Conservation (phyloP, 2,329 filamentous ascomycete species). For the Arachnopeziza araneosa region DNA sequence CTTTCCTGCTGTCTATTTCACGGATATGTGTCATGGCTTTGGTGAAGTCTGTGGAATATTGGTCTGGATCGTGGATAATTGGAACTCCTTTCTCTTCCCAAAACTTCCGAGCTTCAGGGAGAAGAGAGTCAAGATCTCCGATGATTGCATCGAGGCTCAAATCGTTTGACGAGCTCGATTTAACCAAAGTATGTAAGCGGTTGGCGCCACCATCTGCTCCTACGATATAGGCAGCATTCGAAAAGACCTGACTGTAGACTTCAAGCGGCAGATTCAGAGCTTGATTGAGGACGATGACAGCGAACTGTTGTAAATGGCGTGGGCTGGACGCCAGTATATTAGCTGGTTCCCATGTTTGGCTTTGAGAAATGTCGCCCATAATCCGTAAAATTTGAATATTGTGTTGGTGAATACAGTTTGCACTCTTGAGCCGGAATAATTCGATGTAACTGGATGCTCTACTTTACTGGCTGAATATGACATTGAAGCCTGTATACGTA, state of each 20-base stretch:
- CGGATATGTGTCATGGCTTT: slow-evolving; percentile 68
- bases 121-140: slow-evolving; percentile 86
- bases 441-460: not conserved
- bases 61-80: slow-evolving; percentile 68
- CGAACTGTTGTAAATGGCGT: slow-evolving; percentile 28
- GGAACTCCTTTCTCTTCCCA: slow-evolving; percentile 42
- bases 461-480: not conserved
- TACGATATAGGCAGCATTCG: slow-evolving; percentile 54
- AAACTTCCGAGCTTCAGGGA: slow-evolving; percentile 49
- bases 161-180: slow-evolving; percentile 36
- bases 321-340: not conserved
- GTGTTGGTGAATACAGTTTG: not conserved
- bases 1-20: slow-evolving; percentile 6
- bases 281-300: slow-evolving; percentile 56
- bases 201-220: slow-evolving; percentile 94
- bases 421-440: not conserved
- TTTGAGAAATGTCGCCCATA: not conserved
- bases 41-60: slow-evolving; percentile 85
- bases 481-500: not conserved
- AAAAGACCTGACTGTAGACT: slow-evolving; percentile 30
- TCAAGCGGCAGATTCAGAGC: slow-evolving; percentile 42
- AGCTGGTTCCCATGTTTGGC: not conserved
- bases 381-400: not conserved
- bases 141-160: slow-evolving; percentile 68
- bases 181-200: slow-evolving; percentile 48